phyloP scores from a whole-genome alignment of 768 basidiomycete genomes.

The Sistotremastrum niveocremeum region DNA sequence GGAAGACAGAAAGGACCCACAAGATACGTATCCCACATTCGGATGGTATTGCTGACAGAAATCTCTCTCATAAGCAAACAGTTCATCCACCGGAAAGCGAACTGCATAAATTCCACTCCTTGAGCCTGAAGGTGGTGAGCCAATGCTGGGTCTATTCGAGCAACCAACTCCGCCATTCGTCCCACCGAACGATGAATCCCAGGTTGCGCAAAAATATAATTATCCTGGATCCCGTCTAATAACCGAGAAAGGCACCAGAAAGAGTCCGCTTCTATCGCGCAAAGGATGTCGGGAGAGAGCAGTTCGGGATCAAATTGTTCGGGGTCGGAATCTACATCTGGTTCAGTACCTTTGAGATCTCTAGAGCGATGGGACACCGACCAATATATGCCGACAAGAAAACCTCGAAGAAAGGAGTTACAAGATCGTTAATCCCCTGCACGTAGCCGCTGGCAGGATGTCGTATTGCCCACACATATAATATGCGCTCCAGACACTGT shows the following conservation, averaged over 20 bases:
- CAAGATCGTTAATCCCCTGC: conserved; percentile 98
- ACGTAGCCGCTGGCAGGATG: conserved; percentile 98
- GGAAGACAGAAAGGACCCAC: conserved; percentile 32
- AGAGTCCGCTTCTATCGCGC: conserved; percentile 90
- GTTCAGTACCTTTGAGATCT: not conserved
- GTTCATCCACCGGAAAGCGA: conserved; percentile 99
- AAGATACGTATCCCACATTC: conserved; percentile 99
- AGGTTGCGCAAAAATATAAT: conserved; percentile 93
- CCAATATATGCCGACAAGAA: conserved; percentile 94
- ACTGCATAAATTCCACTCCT: conserved; percentile 98
- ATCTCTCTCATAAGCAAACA: conserved; percentile 97
- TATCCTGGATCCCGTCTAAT: conserved; percentile 95
- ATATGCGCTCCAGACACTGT: conserved; percentile 84
- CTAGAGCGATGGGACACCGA: conserved; percentile 19
- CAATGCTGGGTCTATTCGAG: conserved; percentile 85
- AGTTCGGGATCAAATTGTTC: conserved; percentile 73
- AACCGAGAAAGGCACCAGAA: conserved; percentile 97
- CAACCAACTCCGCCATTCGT: conserved; percentile 88
- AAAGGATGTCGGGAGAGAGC: conserved; percentile 55
- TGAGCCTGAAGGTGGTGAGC: conserved; percentile 74
- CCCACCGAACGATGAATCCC: conserved; percentile 90
- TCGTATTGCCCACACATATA: conserved; percentile 98
- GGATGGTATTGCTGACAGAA: conserved; percentile 88
- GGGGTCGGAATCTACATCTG: conserved; percentile 66
- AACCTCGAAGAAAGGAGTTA: conserved; percentile 94